Evolutionary conservation across 2,329 filamentous ascomycete species (phyloP), one percentile per base, ranked within the genome.

Genomic region (Botrytis sinoallii): DNA sequence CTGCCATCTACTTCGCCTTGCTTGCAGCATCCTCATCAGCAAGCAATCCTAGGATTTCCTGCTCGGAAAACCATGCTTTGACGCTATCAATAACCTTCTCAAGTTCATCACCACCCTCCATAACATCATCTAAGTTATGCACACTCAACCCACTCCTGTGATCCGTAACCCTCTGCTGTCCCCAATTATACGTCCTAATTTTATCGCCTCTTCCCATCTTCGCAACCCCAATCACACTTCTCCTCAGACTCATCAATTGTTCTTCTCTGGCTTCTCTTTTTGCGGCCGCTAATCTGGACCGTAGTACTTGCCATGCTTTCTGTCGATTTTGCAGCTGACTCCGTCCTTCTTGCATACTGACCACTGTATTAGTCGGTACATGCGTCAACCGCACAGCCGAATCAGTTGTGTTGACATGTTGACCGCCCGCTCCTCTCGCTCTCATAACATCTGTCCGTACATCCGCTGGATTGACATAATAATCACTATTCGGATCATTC

Each of bases 361-460:
- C 95, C 2, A 93, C 89, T 0, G 91, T 96, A 63, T 92, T 93
- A 0, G 94, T 97, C 3, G 96, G 96, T 10, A 92, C 83, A 84
- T 99, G 96, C 2, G 95, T 98, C 79, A 99, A 86, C 16, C 96
- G 91, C 75, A 99, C 93, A 5, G 96, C 96, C 44, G 94, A 97
- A 84, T 99, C 96, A 0, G 96, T 99, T 82, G 95, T 98, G 84
- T 99, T 99, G 81, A 99, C 96, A 83, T 99, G 96, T 84, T 99
- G 96, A 0, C 96, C 96, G 46, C 96, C 96, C 0, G 96, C 95
- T 74, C 96, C 96, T 64, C 93, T 87, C 0, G 96, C 94, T 25
- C 95, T 89, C 95, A 98, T 97, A 75, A 94, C 93, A 81, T 99
- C 96, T 32, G 89, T 86, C 70, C 88, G 88, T 38, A 99, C 94